Evolutionary conservation across 768 basidiomycete species (phyloP), one percentile per base, ranked within the genome.

Genomic region (Epithele typhae): DNA sequence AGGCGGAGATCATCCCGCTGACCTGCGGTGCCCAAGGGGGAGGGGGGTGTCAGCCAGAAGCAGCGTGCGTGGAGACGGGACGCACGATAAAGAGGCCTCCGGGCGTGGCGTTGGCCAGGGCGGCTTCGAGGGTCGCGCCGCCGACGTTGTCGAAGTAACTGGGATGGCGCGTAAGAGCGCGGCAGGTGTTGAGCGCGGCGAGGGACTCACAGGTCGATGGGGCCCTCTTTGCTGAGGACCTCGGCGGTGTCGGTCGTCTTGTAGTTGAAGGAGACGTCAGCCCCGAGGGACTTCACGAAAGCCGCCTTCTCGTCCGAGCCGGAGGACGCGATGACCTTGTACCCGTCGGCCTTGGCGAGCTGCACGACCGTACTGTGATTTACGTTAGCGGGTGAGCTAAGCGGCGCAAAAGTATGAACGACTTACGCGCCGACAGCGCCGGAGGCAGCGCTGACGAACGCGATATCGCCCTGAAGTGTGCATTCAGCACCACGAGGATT

Each of bases 251-350:
- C 66, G 1, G 68, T 68, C 0, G 74, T 86, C 71, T 89, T 84
- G 66, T 84, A 87, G 61, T 88, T 86, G 68, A 86, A 87, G 0
- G 72, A 79, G 5, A 82, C 73, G 52, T 89, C 84, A 0, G 79
- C 77, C 1, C 84, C 86, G 15, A 84, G 53, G 2, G 72, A 70
- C 41, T 72, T 73, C 64, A 84, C 39, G 56, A 75, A 84, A 5
- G 68, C 61, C 6, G 88, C 81, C 62, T 90, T 88, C 43, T 83
- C 81, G 19, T 87, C 83, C 0, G 78, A 76, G 2, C 87, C 84
- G 0, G 83, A 81, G 1, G 80, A 84, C 0, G 76, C 82, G 40
- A 90, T 83, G 30, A 88, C 86, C 54, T 81, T 83, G 22, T 70
- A 52, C 0, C 74, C 75, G 0, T 64, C 60, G 1, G 53, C 52